Base-by-base conservation (phyloP, 257 asterid genomes). In the Euphrasia confusa region DNA sequence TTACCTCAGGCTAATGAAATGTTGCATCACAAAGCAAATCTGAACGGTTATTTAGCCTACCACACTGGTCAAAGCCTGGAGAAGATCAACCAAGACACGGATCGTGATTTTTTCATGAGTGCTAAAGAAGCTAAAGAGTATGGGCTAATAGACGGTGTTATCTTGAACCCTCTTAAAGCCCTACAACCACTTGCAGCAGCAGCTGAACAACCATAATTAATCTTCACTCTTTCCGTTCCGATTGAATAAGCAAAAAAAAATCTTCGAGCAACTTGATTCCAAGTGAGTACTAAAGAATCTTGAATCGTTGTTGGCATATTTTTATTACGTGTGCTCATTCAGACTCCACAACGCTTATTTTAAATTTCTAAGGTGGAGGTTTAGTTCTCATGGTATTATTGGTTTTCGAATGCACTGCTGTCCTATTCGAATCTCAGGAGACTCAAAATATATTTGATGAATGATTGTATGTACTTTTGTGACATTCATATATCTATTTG, bases 81-180 rank as follows among this genome's bases (percentile, higher is more conserved):
- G 70, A 83, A 82, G 95, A 89, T 93, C 71, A 78, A 93, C 72
- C 78, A 84, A 64, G 99, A 93, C 68, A 93, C 97, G 0, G 97
- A 89, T 67, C 95, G 95, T 4, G 99, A 93, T 59, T 93, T 77
- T 72, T 93, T 93, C 82, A 93, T 93, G 99, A 89, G 99, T 65
- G 94, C 99, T 28, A 87, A 89, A 73, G 99, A 93, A 78, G 99
- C 99, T 63, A 87, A 87, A 71, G 96, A 87, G 2, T 93, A 93
- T 4, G 99, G 99, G 53, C 82, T 92, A 55, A 81, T 93, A 44
- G 99, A 93, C 48, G 95, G 96, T 9, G 91, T 93, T 53, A 93
- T 93, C 82, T 42, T 68, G 90, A 92, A 89, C 68, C 97, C 99
- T 30, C 75, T 86, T 61, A 92, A 89, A 80, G 97, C 93, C 66